Evolutionary conservation across 2,329 filamentous ascomycete species (phyloP).

Genomic region (Colletotrichum sp.): DNA sequence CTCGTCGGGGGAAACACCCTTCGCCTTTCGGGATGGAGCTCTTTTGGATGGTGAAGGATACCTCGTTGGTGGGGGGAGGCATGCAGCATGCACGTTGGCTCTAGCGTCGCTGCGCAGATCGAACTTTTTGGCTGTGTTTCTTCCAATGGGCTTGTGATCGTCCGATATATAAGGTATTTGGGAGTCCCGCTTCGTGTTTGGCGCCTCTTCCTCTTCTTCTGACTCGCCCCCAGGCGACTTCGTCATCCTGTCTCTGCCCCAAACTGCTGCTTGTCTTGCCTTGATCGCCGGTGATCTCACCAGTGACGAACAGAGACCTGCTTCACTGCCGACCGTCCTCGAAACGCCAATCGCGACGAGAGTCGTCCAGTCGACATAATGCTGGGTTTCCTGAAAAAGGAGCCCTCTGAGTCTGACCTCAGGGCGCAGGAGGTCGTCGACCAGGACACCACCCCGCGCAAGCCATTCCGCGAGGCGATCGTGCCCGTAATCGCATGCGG

Average conservation of each 20-base stretch:
- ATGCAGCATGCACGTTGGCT: neutral
- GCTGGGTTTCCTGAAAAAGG: neutral
- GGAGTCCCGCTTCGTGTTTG: neutral
- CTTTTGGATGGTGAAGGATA: neutral
- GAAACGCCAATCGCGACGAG: neutral
- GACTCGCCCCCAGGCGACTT: neutral
- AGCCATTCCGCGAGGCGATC: constrained; percentile 13
- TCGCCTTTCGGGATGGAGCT: neutral
- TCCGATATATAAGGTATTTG: constrained; percentile 10
- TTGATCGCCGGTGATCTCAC: neutral
- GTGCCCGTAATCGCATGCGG: constrained; percentile 86
- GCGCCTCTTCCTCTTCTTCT: neutral
- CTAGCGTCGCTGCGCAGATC: neutral
- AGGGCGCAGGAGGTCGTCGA: neutral
- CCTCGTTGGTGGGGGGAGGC: neutral
- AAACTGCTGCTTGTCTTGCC: neutral
- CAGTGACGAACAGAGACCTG: neutral
- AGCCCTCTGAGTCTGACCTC: neutral
- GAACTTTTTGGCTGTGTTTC: neutral
- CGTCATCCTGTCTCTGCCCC: neutral
- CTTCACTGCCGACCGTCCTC: neutral
- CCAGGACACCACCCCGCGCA: neutral
- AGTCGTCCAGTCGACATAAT: neutral
- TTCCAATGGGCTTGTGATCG: neutral
- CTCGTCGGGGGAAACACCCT: neutral